A percentile compares a stretch with the other conserved stretches of the same genome.
Conservation (phyloP, 108 stramenopile species). For the Nitzschia putrida region DNA sequence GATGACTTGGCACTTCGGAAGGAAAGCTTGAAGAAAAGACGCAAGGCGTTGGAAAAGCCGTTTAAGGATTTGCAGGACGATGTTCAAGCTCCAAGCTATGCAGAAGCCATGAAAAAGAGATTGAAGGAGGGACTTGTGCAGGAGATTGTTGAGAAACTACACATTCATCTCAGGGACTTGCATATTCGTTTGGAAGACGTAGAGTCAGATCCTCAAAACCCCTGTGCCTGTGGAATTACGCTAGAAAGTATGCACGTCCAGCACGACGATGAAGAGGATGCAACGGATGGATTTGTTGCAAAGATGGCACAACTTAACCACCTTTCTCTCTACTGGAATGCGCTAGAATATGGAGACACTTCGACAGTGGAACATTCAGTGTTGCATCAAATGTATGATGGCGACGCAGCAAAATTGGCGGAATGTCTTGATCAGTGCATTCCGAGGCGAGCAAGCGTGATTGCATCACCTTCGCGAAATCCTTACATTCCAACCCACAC, state of each 20-base stretch:
- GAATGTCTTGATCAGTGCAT: constrained; percentile 46
- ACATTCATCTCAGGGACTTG: constrained; percentile 67
- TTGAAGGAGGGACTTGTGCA: constrained; percentile 54
- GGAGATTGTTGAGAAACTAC: constrained; percentile 54
- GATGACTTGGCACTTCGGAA: constrained; percentile 45
- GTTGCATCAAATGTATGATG: constrained; percentile 38
- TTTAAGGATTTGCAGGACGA: constrained; percentile 16
- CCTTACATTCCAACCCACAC: constrained; percentile 43
- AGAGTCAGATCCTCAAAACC: constrained; percentile 48
- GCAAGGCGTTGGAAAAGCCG: constrained; percentile 27
- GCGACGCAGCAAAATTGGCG: constrained; percentile 17
- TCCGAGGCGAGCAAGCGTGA: constrained; percentile 38
- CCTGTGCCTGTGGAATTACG: constrained; percentile 60
- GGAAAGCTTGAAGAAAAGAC: constrained; percentile 35
- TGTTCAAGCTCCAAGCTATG: constrained; percentile 11
- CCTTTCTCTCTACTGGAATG: constrained; percentile 61
- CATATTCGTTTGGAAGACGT: constrained; percentile 70
- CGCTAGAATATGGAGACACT: constrained; percentile 39
- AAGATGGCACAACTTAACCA: constrained; percentile 71
- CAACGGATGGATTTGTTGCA: constrained; percentile 24
- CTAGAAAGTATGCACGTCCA: constrained; percentile 72
- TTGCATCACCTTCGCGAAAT: constrained; percentile 30
- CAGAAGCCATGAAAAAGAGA: constrained; percentile 38
- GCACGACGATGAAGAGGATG: constrained; percentile 41
- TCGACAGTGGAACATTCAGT: constrained; percentile 41